A percentile compares a stretch with the other conserved stretches of the same genome.
These are phyloP conservation scores for Liquidambar formosana DNA, from an alignment of 164 flowering plant genomes.

Conservation along the genomic window DNA sequence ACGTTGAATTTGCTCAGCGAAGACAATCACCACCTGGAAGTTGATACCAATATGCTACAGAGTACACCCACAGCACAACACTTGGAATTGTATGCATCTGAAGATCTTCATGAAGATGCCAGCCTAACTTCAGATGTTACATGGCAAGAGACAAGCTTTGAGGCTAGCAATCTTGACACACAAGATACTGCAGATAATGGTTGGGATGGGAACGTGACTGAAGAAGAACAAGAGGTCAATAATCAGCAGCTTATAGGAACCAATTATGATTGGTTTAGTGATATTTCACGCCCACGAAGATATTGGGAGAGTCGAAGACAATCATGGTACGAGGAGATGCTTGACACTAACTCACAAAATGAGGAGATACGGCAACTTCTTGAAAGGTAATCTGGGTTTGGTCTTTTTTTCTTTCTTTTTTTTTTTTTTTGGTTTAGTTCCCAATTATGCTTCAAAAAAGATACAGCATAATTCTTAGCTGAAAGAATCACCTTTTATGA, in stretches of 20 bases:
- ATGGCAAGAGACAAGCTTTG: slow-evolving; percentile 20
- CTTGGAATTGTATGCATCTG: slow-evolving; percentile 19
- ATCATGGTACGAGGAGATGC: slow-evolving; percentile 62
- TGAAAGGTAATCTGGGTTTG: slow-evolving; percentile 45
- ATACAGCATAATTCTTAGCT: too few relatives aligned
- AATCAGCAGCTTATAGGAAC: slow-evolving; percentile 9
- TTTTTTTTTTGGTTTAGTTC: too few relatives aligned
- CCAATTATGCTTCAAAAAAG: neutral
- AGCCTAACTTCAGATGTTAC: slow-evolving; percentile 20
- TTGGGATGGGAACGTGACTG: slow-evolving; percentile 29
- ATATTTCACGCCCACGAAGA: slow-evolving; percentile 55
- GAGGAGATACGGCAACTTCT: slow-evolving; percentile 68
- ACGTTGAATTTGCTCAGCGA: slow-evolving; percentile 12
- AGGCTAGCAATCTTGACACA: slow-evolving; percentile 18
- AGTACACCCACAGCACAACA: slow-evolving; percentile 3
- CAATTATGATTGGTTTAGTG: slow-evolving; percentile 45
- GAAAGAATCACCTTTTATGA: too few relatives aligned
- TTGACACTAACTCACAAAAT: slow-evolving; percentile 43
- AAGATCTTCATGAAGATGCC: slow-evolving; percentile 26
- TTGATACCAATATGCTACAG: slow-evolving; percentile 15
- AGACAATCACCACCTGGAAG: slow-evolving; percentile 17
- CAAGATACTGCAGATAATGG: slow-evolving; percentile 21
- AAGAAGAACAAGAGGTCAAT: slow-evolving; percentile 31
- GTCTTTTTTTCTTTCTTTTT: neutral
- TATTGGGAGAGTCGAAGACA: slow-evolving; percentile 62